phyloP scores from a whole-genome alignment of 331 rosid genomes.

The Acacia pycnantha region DNA sequence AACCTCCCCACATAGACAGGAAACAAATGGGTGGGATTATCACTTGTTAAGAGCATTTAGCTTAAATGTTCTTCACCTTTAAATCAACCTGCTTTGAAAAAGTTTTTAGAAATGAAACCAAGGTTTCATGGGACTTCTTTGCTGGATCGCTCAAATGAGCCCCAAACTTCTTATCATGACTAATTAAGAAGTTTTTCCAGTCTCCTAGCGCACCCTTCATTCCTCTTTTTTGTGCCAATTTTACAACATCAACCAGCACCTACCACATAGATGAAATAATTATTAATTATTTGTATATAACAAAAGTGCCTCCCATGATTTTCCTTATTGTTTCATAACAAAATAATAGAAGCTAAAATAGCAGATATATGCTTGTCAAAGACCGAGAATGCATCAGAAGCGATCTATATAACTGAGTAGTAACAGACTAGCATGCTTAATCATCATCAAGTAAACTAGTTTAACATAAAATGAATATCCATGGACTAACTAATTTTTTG shows the following conservation, averaged over 20 bases:
- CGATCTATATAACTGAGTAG: background rate
- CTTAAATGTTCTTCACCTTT: conserved; percentile 45
- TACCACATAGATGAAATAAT: conserved; percentile 33
- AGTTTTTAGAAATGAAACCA: conserved; percentile 71
- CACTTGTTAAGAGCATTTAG: background rate
- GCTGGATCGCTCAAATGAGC: conserved; percentile 72
- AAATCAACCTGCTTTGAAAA: conserved; percentile 59
- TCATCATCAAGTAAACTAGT: background rate
- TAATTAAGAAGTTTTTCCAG: conserved; percentile 74
- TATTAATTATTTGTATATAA: background rate
- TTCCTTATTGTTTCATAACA: background rate
- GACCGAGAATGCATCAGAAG: conserved; percentile 1
- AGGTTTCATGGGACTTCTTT: conserved; percentile 50
- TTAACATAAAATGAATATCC: background rate
- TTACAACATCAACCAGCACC: conserved; percentile 82
- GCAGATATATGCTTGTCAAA: background rate
- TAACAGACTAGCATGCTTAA: background rate
- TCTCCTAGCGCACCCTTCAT: conserved; percentile 63
- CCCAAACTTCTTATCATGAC: conserved; percentile 62
- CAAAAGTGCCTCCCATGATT: background rate
- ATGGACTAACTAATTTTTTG: background rate
- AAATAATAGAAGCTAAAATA: background rate
- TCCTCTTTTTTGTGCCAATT: conserved; percentile 62
- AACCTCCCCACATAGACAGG: background rate
- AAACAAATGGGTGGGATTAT: background rate